These are phyloP conservation scores for Penicillium diatomitis DNA, from an alignment of 495 filamentous ascomycete genomes.

Conservation along the genomic window DNA sequence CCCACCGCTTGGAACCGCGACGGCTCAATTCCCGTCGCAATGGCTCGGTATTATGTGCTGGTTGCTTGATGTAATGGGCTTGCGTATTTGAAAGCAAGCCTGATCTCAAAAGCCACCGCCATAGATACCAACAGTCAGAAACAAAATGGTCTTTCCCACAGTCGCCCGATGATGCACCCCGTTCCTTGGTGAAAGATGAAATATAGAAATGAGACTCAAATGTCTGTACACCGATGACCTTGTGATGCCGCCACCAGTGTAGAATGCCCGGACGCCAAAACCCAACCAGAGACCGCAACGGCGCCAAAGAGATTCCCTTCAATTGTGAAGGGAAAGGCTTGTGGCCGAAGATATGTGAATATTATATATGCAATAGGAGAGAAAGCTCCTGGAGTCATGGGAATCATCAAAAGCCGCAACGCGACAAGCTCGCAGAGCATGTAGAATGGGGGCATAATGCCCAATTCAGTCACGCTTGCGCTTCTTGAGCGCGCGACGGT, in stretches of 20 bases:
- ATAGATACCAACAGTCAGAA: neutral
- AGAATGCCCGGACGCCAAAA: conserved; percentile 34
- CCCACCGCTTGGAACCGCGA: conserved; percentile 12
- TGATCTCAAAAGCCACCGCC: too few species aligned
- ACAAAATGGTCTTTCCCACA: neutral
- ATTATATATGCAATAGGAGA: conserved; percentile 29
- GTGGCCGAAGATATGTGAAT: conserved; percentile 12
- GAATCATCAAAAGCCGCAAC: conserved; percentile 10
- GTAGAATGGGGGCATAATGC: conserved; percentile 13
- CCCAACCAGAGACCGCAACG: conserved; percentile 23
- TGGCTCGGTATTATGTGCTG: conserved; percentile 19
- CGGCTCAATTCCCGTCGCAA: conserved; percentile 12
- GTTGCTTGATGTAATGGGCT: neutral
- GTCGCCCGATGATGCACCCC: conserved; percentile 1
- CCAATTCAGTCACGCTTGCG: conserved; percentile 52
- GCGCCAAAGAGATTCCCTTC: conserved; percentile 10
- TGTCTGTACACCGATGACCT: conserved; percentile 22
- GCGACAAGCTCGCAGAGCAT: neutral
- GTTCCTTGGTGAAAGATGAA: neutral
- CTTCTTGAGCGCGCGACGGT: conserved; percentile 57
- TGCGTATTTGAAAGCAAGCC: too few species aligned
- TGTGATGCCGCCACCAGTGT: conserved; percentile 23
- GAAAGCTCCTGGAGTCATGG: conserved; percentile 37
- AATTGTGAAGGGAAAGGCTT: neutral
- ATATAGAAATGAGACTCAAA: conserved; percentile 5